These are phyloP conservation scores for Astragalus glycyphyllos DNA, from an alignment of 306 rosid species.

Conservation along the genomic window DNA sequence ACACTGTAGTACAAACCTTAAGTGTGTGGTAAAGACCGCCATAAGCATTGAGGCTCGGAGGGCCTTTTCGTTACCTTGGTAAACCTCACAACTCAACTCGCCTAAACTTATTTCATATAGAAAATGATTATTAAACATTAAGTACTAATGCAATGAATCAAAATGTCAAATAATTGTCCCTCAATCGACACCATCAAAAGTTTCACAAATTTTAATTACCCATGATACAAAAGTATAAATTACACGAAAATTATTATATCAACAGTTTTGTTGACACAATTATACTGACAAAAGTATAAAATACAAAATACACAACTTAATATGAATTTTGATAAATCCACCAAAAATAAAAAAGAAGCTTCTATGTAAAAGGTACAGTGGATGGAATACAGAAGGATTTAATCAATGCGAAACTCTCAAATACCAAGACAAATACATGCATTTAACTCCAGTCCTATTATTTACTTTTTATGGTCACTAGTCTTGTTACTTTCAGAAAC, in stretches of 20 bases:
- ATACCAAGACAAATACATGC: neutral
- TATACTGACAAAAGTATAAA: neutral
- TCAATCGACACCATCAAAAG: no score
- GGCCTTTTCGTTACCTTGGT: no score
- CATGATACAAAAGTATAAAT: neutral
- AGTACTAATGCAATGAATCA: conserved; percentile 2
- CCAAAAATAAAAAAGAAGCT: neutral
- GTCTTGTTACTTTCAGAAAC: neutral
- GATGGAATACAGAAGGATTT: conserved; percentile 20
- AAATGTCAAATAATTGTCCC: neutral
- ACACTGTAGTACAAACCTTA: no score
- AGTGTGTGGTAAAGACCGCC: no score
- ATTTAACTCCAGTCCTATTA: conserved; percentile 2
- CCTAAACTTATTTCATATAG: no score
- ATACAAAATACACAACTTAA: neutral
- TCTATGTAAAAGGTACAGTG: conserved; percentile 25
- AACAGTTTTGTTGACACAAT: no score
- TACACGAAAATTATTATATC: neutral
- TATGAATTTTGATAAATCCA: conserved; percentile 1
- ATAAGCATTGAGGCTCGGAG: no score
- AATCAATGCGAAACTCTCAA: conserved; percentile 2
- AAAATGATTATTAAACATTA: neutral
- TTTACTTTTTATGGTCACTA: neutral
- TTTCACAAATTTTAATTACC: neutral
- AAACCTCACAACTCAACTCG: no score